Percentiles rank a stretch among this genome's conserved stretches.
Evolutionary conservation across 2,329 filamentous ascomycete species (phyloP).

Genomic region (Paecilomyces variotii): DNA sequence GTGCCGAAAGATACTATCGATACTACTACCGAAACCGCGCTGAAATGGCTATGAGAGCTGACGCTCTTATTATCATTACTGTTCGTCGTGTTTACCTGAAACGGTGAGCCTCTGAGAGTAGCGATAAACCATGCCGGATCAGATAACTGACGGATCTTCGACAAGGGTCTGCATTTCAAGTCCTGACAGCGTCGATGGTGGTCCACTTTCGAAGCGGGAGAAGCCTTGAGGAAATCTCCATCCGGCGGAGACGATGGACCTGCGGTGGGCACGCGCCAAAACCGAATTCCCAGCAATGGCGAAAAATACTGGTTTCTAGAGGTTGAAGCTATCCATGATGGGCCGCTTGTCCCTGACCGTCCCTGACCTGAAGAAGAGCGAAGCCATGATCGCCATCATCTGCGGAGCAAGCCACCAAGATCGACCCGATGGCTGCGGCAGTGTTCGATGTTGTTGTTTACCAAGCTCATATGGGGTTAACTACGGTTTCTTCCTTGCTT

Average conservation of each 20-base stretch:
- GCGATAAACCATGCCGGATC: not conserved
- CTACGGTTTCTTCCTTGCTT: not conserved
- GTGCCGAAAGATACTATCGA: not conserved
- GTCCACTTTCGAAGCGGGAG: slow-evolving; percentile 10
- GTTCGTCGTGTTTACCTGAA: not conserved
- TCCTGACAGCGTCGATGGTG: not conserved
- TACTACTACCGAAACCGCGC: not conserved
- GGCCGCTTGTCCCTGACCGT: not conserved
- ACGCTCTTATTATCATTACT: not conserved
- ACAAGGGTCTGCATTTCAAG: not conserved
- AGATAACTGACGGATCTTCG: not conserved
- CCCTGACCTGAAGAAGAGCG: not conserved
- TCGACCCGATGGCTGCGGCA: not conserved
- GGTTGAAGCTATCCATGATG: not conserved
- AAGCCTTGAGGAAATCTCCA: slow-evolving; percentile 7
- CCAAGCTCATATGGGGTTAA: not conserved
- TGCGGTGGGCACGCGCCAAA: slow-evolving; percentile 1
- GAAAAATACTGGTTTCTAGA: not conserved
- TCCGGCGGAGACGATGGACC: slow-evolving; percentile 5
- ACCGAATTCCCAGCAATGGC: not conserved
- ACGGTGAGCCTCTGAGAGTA: not conserved
- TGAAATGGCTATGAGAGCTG: not conserved
- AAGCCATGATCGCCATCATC: not conserved
- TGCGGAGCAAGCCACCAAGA: not conserved
- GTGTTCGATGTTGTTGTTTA: not conserved